Evolutionary conservation across 75 land plant genomes (phyloP).

Genomic region (Picea glauca): DNA sequence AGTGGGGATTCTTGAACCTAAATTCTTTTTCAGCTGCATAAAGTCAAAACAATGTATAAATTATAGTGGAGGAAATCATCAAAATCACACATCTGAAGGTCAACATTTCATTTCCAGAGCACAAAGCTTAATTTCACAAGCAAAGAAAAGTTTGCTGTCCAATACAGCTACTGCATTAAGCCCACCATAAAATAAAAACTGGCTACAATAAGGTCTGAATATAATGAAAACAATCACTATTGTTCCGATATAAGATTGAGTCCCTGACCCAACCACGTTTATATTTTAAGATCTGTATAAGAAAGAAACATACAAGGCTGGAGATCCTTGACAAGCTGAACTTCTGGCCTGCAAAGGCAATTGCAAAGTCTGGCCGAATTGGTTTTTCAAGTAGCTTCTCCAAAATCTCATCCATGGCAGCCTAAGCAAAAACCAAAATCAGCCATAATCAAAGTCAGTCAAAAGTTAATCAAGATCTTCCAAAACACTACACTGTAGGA

Average conservation of each 20-base stretch:
- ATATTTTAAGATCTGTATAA: neutral
- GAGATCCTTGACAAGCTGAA: constrained; percentile 22
- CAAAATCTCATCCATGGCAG: constrained; percentile 36
- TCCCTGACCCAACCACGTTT: neutral
- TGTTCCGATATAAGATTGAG: neutral
- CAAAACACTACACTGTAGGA: neutral
- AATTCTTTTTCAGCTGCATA: constrained; percentile 26
- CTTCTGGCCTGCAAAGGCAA: constrained; percentile 22
- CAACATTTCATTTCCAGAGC: neutral
- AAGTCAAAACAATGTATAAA: neutral
- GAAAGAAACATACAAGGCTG: constrained; percentile 27
- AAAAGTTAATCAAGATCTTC: neutral
- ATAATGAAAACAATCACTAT: neutral
- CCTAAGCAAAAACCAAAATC: constrained; percentile 15
- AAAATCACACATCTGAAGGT: neutral
- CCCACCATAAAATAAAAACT: neutral
- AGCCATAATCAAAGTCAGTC: neutral
- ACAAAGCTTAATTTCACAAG: constrained; percentile 8
- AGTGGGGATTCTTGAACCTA: constrained; percentile 33
- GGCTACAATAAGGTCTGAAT: neutral
- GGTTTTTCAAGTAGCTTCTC: constrained; percentile 44
- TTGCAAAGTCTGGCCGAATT: constrained; percentile 48
- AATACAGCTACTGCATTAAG: neutral
- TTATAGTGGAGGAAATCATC: neutral
- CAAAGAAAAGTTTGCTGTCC: neutral